phyloP scores from a whole-genome alignment of 148 eudicot genomes.

The Rhododendron vialii region DNA sequence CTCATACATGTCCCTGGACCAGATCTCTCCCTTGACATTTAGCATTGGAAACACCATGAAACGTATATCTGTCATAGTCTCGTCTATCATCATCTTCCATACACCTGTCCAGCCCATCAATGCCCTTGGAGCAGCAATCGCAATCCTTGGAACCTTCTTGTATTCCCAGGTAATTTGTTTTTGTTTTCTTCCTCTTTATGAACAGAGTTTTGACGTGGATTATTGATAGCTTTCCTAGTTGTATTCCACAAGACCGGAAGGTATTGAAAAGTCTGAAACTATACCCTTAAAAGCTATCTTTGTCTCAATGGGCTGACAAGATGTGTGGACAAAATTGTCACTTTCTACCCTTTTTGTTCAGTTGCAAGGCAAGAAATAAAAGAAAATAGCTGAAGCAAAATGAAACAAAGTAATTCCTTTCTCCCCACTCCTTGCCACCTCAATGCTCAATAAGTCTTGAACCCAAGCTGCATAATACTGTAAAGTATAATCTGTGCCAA shows the following conservation, averaged over 20 bases:
- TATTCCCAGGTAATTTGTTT: constrained; percentile 34
- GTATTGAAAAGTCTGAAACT: not conserved
- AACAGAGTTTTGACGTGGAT: not conserved
- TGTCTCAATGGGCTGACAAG: not conserved
- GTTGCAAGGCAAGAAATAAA: not conserved
- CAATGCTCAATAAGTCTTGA: not conserved
- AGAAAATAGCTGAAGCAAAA: not conserved
- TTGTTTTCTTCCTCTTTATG: not conserved
- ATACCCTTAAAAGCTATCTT: not conserved
- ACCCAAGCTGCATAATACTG: not conserved
- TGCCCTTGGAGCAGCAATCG: constrained; percentile 44
- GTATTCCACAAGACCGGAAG: not conserved
- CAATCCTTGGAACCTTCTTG: constrained; percentile 43
- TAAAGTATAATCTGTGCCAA: not conserved
- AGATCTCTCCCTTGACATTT: constrained; percentile 42
- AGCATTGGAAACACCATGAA: constrained; percentile 45
- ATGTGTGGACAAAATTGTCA: not conserved
- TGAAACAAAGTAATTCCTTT: not conserved
- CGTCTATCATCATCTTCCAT: constrained; percentile 40
- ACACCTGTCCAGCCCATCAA: constrained; percentile 39
- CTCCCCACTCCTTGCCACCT: not conserved
- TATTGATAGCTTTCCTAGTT: not conserved
- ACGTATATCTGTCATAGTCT: constrained; percentile 41
- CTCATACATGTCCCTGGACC: constrained; percentile 38
- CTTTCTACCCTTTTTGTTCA: not conserved